Base-by-base conservation (phyloP, 768 basidiomycete genomes). In the Leccinum subgranulosum region DNA sequence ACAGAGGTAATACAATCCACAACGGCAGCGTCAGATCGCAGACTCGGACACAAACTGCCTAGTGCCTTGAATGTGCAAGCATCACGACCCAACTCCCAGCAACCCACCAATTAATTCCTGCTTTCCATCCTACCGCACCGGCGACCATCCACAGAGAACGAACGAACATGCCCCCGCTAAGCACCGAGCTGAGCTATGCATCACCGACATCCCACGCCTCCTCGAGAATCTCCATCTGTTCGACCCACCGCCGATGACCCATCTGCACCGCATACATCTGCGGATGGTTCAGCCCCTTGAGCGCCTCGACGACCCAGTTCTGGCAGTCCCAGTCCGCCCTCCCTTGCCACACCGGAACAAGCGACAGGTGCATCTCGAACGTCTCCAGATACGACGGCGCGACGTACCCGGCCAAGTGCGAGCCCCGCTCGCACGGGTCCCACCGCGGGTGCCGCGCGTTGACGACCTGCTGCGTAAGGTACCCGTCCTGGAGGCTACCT, bases 301-400 rank as follows among this genome's bases (percentile, higher is more conserved):
- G 23, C 5, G 55, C 62, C 15, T 66, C 66, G 2, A 62, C 57
- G 0, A 66, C 65, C 65, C 65, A 67, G 4, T 53, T 67, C 51
- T 67, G 65, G 46, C 60, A 56, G 21, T 61, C 62, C 64, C 60
- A 66, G 10, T 59, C 52, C 4, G 64, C 14, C 11, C 53, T 36
- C 4, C 58, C 54, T 11, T 64, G 59, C 28, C 39, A 41, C 11
- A 66, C 51, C 23, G 55, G 57, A 12, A 66, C 54, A 0, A 63
- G 51, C n/a, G 64, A 49, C 6, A 65, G 43, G 17, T 45, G 53
- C 21, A 33, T 46, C 55, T 65, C 57, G n/a, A 63, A 48, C 3
- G 21, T 0, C 2, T 21, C 55, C n/a, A 65, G 28, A 10, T 50
- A 34, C 0, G 45, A 29, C 4, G 58, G 65, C 0, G 56, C 29